Conservation (phyloP, 106 monocot species). For the Acanthochlamys bracteata region DNA sequence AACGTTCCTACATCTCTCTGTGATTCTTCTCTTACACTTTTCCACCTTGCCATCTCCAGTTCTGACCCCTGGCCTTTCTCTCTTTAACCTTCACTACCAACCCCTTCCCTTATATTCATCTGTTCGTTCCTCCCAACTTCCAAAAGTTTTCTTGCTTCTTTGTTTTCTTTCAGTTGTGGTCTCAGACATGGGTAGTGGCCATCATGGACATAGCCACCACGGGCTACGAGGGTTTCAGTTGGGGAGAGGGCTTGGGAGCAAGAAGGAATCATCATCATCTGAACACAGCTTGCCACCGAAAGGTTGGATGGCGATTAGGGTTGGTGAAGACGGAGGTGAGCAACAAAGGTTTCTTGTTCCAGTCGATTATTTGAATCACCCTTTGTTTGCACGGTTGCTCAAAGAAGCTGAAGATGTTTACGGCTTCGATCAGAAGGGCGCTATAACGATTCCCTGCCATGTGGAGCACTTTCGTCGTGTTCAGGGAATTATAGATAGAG, state of each 20-base stretch:
- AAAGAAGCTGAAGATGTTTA: conserved; percentile 52
- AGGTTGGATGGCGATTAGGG: conserved; percentile 49
- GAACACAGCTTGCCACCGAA: conserved; percentile 10
- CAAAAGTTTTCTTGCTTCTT: background rate
- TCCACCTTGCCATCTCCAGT: conserved; percentile 43
- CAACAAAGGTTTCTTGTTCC: conserved; percentile 41
- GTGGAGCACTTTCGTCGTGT: conserved; percentile 15
- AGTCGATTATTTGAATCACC: conserved; percentile 45
- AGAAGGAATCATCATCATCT: background rate
- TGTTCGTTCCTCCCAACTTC: too few relatives aligned
- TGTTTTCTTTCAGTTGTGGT: too few relatives aligned
- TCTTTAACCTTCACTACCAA: background rate
- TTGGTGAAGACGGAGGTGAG: conserved; percentile 37
- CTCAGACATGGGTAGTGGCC: too few relatives aligned
- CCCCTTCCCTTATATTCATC: too few relatives aligned
- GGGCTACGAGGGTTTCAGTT: background rate
- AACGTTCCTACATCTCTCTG: conserved; percentile 38
- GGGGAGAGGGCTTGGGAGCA: background rate
- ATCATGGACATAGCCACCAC: background rate
- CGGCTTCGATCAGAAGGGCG: conserved; percentile 43
- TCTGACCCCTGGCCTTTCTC: conserved; percentile 61
- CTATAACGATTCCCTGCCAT: conserved; percentile 21
- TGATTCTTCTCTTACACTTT: conserved; percentile 33
- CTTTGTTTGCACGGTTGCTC: conserved; percentile 35
- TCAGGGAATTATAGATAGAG: conserved; percentile 10